phyloP scores from a whole-genome alignment of 345 rosid genomes.

The Aurinia saxatilis region DNA sequence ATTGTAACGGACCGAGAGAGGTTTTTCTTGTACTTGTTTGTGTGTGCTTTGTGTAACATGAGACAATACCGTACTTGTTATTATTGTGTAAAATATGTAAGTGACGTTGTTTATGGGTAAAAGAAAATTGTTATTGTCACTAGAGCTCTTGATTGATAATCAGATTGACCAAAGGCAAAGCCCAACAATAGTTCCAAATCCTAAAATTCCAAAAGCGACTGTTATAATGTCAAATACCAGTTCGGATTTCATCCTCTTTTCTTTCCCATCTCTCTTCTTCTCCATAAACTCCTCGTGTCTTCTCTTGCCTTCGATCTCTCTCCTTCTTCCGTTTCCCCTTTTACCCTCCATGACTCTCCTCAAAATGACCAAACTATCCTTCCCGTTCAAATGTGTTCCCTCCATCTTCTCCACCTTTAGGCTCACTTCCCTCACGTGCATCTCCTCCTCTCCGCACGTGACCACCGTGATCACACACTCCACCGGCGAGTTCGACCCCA shows the following conservation, averaged over 20 bases:
- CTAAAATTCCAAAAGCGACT: slow-evolving; percentile 37
- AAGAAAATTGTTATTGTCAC: too few species aligned
- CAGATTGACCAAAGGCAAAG: slow-evolving; percentile 27
- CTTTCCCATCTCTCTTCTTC: slow-evolving; percentile 44
- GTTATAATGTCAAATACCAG: slow-evolving; percentile 45
- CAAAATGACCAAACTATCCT: slow-evolving; percentile 52
- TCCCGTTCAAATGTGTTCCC: slow-evolving; percentile 56
- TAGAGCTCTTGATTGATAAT: too few species aligned
- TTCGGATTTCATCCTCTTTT: slow-evolving; percentile 41
- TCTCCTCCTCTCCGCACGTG: slow-evolving; percentile 49
- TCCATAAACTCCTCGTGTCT: slow-evolving; percentile 37
- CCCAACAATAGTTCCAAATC: slow-evolving; percentile 32
- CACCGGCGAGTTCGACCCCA: background rate
- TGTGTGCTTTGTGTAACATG: slow-evolving; percentile 19
- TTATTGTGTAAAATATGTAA: slow-evolving; percentile 19
- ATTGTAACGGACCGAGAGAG: background rate
- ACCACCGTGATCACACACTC: slow-evolving; percentile 44
- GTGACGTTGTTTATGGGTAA: background rate
- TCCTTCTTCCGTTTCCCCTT: slow-evolving; percentile 31
- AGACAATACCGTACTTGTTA: background rate
- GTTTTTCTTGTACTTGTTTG: slow-evolving; percentile 2
- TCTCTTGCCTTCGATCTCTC: slow-evolving; percentile 29
- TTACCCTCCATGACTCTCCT: slow-evolving; percentile 38
- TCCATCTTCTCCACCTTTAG: slow-evolving; percentile 65
- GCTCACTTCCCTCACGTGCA: slow-evolving; percentile 69